Evolutionary conservation across 139 green algal genomes (phyloP), one percentile per base, ranked within the genome.

Genomic region (Chara braunii): DNA sequence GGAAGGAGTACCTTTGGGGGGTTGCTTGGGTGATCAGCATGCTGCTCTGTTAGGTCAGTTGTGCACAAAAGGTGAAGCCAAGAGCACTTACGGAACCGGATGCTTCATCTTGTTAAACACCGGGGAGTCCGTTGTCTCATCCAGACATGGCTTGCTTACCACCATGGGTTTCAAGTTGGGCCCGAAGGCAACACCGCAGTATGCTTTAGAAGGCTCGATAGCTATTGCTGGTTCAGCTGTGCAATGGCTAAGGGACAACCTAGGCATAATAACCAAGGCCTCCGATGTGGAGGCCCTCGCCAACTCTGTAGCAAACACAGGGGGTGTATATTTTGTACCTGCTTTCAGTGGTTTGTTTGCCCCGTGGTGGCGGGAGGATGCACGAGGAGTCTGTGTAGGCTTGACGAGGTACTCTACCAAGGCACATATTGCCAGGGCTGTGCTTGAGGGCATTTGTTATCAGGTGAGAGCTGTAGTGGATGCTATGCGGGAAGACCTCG

Each of bases 31-130:
- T 0, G 93, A 99, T 73, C 93, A 98, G 75, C 86, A 92, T 60
- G 89, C 92, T 0, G 90, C 92, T 1, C 67, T 92, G 81, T 76
- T 98, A 40, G 91, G 55, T 14, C 55, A 55, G 30, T 30, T 43
- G 40, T 58, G 22, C 58, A 37, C 3, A 0, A 18, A 44, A n/a
- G 18, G 40, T 30, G 29, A 76, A 34, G 90, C 89, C 45, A 99
- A 99, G 74, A 95, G 92, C 80, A 99, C 93, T 1, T 99, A 97
- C 59, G 93, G 93, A 65, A 99, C 93, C 0, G 91, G 92, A 30
- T 94, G 87, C 81, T 98, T 98, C 84, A 81, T 96, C 74, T 78
- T 98, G 42, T 81, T 97, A 23, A 94, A 97, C 81, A 98, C 92
- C 2, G 90, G 90, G 6, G 30, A 33, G 2, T 45, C 81, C 37